These are phyloP conservation scores for Botryotinia narcissicola DNA, from an alignment of 2,329 filamentous ascomycete species.

Conservation along the genomic window DNA sequence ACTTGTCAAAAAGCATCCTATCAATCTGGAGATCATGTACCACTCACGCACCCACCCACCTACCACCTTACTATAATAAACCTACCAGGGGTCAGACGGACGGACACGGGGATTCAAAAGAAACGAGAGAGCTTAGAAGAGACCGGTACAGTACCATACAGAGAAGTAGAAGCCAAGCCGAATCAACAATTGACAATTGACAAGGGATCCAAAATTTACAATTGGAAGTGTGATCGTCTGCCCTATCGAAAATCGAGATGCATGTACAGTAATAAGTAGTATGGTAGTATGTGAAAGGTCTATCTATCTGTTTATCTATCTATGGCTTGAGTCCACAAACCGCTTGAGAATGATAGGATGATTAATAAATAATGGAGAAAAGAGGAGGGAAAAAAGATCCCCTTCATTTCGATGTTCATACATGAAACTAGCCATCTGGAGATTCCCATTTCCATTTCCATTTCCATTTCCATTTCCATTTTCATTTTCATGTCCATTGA, in stretches of 20 bases:
- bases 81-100: not conserved
- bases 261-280: not conserved
- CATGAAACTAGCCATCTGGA: not conserved
- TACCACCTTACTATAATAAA: not conserved
- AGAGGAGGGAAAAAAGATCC: not conserved
- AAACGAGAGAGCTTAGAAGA: not conserved
- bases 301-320: not conserved
- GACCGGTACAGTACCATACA: not conserved
- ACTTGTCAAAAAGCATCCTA: not conserved
- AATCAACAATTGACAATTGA: not conserved
- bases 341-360: not conserved
- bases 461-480: not conserved
- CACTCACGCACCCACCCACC: not conserved
- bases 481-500: not conserved
- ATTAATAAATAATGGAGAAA: not conserved
- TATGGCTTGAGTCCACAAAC: not conserved
- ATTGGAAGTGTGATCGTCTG: slow-evolving; percentile 7
- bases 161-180: not conserved
- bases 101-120: not conserved
- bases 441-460: not conserved
- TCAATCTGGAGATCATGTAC: not conserved
- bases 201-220: not conserved
- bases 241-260: slow-evolving; percentile 14
- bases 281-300: not conserved
- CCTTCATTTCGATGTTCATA: not conserved